phyloP scores from a whole-genome alignment of 441 rosid genomes.

The Croton laevigatus region DNA sequence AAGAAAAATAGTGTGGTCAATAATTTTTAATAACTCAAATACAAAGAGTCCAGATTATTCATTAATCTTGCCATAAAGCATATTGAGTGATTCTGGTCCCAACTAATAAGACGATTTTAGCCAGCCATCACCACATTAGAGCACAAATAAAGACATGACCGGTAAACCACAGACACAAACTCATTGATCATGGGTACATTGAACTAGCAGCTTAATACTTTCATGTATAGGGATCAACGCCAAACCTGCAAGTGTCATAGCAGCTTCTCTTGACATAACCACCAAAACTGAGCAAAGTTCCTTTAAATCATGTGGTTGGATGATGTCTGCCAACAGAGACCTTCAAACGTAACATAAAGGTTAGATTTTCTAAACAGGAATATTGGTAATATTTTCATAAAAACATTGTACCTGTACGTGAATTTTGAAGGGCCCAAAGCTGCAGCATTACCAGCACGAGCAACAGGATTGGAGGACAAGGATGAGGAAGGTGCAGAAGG shows the following conservation, averaged over 20 bases:
- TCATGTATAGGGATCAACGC: conserved; percentile 6
- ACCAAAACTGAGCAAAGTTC: conserved; percentile 98
- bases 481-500: conserved; percentile 48
- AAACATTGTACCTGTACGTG: conserved; percentile 67
- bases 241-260: conserved; percentile 73
- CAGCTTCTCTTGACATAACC: conserved; percentile 72
- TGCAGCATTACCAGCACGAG: conserved; percentile 45
- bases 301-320: conserved; percentile 86
- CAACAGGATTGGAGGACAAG: conserved; percentile 48
- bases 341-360: conserved; percentile 43
- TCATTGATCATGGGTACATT: conserved; percentile 5
- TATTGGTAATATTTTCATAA: conserved; percentile 14
- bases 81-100: background rate
- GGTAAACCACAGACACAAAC: background rate
- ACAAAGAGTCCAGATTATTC: background rate
- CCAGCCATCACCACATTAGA: background rate
- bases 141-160: background rate
- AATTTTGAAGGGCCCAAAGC: conserved; percentile 59
- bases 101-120: background rate
- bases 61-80: background rate
- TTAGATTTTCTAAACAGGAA: conserved; percentile 36
- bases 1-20: background rate
- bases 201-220: background rate
- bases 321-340: conserved; percentile 93
- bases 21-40: background rate